A percentile compares a stretch with the other conserved stretches of the same genome.
Conservation (phyloP, 495 filamentous ascomycete genomes). For the Xylaria intraflava region DNA sequence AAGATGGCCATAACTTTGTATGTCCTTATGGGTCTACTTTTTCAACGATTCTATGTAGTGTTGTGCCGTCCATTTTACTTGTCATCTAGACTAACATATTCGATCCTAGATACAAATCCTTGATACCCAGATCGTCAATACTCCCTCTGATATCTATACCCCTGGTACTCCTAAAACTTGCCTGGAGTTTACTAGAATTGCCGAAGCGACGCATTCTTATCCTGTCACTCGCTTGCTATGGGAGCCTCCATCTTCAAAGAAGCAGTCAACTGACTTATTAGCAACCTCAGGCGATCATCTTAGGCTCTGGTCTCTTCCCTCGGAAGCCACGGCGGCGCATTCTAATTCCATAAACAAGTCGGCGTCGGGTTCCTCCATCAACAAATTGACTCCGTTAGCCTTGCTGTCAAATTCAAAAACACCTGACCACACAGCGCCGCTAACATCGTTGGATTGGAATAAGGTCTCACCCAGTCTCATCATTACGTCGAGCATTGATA, state of each 20-base stretch:
- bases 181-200: constrained; percentile 89
- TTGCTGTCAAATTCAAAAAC: constrained; percentile 96
- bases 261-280: constrained; percentile 90
- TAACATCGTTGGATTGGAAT: constrained; percentile 98
- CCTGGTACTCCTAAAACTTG: constrained; percentile 64
- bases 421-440: constrained; percentile 91
- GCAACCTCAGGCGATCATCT: constrained; percentile 97
- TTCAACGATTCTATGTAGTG: background rate
- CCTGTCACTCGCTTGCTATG: constrained; percentile 93
- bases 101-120: constrained; percentile 85
- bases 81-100: background rate
- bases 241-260: constrained; percentile 96
- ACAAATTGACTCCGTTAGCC: constrained; percentile 89
- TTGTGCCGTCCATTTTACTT: background rate
- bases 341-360: constrained; percentile 72
- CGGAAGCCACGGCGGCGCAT: constrained; percentile 46
- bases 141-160: constrained; percentile 62
- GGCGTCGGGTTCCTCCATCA: constrained; percentile 55
- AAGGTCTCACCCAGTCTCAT: constrained; percentile 91
- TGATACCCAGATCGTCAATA: constrained; percentile 70
- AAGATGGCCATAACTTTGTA: constrained; percentile 97
- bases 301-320: constrained; percentile 80
- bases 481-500: constrained; percentile 98
- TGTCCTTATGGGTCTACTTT: constrained; percentile 19
- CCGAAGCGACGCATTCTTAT: constrained; percentile 96